Evolutionary conservation across 1,139 yeast genomes (phyloP), one percentile per base, ranked within the genome.

Genomic region (Scheffersomyces illinoinensis): DNA sequence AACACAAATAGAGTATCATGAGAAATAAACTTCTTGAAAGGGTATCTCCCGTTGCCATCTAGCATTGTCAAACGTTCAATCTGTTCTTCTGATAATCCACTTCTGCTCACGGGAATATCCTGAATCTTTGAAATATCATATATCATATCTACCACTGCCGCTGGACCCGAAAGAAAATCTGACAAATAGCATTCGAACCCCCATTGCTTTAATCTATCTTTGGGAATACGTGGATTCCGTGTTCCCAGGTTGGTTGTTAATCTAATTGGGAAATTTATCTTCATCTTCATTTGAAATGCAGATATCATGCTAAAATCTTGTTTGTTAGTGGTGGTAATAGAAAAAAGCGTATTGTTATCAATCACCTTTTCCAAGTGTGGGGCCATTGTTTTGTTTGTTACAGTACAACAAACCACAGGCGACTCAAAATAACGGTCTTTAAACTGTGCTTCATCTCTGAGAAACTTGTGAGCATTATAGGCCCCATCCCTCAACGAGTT

Each of bases 171-270:
- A 1, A 95, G 68, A 61, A 85, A 85, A 66, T 95, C 98, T 1
- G 85, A 74, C 48, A 93, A 67, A 66, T 85, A 91, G 0, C 97
- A 96, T 61, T 91, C 97, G 71, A 95, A 91, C 0, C 97, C 97
- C 33, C 76, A 71, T 1, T 64, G 53, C 47, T 64, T 67, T 5
- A 93, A 65, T 76, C 71, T 8, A 76, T 80, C 8, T 61, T 62
- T 0, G 79, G 71, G 63, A 10, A 53, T 58, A 47, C 46, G 57
- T 49, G 57, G 71, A 39, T 56, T 56, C 5, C 65, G 66, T 10
- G 61, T 56, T 12, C 49, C 59, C 4, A 54, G 58, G 2, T 59
- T 54, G 19, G 63, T 59, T 0, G 66, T 64, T 8, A 75, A 67
- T 71, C 84, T 78, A 57, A 74, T 66, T 1, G 84, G 83, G 21